Conservation (phyloP, 371 early-diverging fungal species). For the Nematocida major region DNA sequence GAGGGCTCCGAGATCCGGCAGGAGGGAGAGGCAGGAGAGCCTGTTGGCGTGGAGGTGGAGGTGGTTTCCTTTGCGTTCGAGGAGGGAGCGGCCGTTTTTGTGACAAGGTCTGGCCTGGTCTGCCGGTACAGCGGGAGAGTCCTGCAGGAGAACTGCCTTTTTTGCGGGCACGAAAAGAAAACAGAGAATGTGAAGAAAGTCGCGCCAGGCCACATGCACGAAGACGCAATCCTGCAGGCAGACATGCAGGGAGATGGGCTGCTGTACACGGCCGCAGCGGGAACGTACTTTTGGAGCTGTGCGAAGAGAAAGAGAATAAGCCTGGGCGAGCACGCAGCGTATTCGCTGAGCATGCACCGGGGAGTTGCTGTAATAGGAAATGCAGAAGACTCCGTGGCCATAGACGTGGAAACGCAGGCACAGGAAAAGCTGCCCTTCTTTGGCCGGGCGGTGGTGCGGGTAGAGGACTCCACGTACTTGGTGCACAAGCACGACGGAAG, state of each 20-base stretch:
- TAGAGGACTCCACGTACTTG: not conserved
- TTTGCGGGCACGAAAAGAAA: not conserved
- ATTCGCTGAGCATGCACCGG: not conserved
- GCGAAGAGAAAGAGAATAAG: not conserved
- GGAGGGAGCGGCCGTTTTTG: not conserved
- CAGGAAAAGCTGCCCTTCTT: not conserved
- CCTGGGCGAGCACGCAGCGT: not conserved
- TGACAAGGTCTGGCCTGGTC: not conserved
- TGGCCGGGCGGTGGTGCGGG: not conserved
- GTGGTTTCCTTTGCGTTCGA: too few relatives aligned
- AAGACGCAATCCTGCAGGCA: not conserved
- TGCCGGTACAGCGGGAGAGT: not conserved
- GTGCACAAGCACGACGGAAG: conserved; percentile 1
- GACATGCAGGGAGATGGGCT: not conserved
- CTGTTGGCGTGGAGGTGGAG: too few relatives aligned
- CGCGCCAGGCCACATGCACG: not conserved
- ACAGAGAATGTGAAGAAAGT: not conserved
- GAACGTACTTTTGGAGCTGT: not conserved
- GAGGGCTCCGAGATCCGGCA: too few relatives aligned
- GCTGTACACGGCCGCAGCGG: not conserved
- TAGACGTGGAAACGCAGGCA: not conserved
- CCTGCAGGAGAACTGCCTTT: not conserved
- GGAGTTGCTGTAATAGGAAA: not conserved
- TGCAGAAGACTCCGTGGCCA: not conserved
- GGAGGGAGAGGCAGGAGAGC: too few relatives aligned